Evolutionary conservation across 2,329 filamentous ascomycete genomes (phyloP), one percentile per base, ranked within the genome.

Genomic region (Tolypocladium ovalisporum): DNA sequence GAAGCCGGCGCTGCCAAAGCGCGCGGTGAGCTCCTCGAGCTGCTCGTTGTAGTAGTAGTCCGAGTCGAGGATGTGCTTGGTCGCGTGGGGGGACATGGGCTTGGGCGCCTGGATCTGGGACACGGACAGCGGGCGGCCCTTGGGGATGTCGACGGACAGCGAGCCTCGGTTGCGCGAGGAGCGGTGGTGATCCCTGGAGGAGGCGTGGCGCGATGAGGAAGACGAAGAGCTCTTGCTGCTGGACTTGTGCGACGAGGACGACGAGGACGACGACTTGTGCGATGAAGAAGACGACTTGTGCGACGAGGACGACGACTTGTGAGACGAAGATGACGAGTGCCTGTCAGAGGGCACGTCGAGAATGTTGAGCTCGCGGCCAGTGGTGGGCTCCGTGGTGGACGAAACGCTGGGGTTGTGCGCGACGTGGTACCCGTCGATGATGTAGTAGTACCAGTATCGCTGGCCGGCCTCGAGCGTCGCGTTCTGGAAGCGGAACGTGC

Each of bases 371-470:
- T 92, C 90, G 74, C 94, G 93, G 77, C 92, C 90, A 58, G 94
- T 97, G 73, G 92, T 97, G 71, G 93, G 92, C 81, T 99, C 94
- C 65, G 89, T 87, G 70, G 89, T 95, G 71, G 88, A 93, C 69
- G 88, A 80, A 73, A 91, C 87, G 73, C 89, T 89, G 65, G 93
- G 92, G 78, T 97, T 94, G 82, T 97, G 93, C 61, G 92, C 92
- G 73, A 96, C 88, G 75, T 97, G 92, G 85, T 97, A 97, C 67
- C 94, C 94, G 74, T 99, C 94, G 75, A 97, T 94, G 85, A 97
- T 97, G 83, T 97, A 99, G 85, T 99, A 99, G 86, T 97, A 99
- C 94, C 94, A 99, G 85, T 97, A 97, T 72, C 93, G 87, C 73
- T 90, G 86, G 72, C 93, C 91, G 67, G 90, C 81, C 79, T 93